These are phyloP conservation scores for Penicillium coffeae DNA, from an alignment of 495 filamentous ascomycete species.

Conservation along the genomic window DNA sequence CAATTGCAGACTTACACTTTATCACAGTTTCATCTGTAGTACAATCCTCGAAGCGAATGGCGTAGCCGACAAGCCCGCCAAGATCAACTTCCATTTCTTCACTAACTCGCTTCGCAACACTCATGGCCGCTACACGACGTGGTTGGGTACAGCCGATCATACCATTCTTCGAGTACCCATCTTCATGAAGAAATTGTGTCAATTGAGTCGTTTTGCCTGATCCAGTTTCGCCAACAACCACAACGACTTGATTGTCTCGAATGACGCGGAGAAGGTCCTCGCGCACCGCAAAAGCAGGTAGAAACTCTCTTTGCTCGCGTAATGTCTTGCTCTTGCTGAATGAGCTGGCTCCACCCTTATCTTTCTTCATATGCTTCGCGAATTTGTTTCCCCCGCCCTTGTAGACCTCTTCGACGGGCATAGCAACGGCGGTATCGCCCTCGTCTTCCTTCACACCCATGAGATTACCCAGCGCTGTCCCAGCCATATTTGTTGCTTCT, in stretches of 20 bases:
- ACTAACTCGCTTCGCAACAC: conserved; percentile 94
- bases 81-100: conserved; percentile 99
- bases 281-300: conserved; percentile 94
- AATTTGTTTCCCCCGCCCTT: conserved; percentile 72
- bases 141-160: conserved; percentile 97
- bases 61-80: conserved; percentile 86
- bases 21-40: conserved; percentile 91
- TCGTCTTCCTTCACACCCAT: conserved; percentile 96
- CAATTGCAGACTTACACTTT: conserved; percentile 58
- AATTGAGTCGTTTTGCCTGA: conserved; percentile 97
- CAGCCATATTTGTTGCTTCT: conserved; percentile 89
- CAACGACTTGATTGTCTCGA: conserved; percentile 92
- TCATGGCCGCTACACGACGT: conserved; percentile 95
- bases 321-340: conserved; percentile 92
- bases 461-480: conserved; percentile 87
- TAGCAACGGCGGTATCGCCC: conserved; percentile 77
- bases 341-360: conserved; percentile 73
- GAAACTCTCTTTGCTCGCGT: conserved; percentile 85
- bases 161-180: conserved; percentile 80
- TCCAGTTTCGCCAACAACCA: conserved; percentile 94
- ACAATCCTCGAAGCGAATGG: conserved; percentile 98
- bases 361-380: conserved; percentile 83
- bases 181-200: conserved; percentile 92
- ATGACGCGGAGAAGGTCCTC: conserved; percentile 95
- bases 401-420: conserved; percentile 67